Conservation (phyloP, 2,329 filamentous ascomycete species). For the Neurospora sp. region DNA sequence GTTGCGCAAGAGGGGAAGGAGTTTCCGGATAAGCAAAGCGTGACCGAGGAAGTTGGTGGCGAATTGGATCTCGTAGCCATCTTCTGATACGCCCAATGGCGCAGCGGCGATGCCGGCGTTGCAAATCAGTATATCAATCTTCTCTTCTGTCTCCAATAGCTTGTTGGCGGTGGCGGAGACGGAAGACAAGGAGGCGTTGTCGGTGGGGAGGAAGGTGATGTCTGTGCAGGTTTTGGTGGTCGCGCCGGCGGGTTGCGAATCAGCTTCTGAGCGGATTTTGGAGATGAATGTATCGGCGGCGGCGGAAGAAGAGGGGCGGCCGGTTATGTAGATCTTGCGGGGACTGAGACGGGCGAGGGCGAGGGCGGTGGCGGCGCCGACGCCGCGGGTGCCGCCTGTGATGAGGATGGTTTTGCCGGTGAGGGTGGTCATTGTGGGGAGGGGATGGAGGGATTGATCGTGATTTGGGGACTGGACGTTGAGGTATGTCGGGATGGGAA, state of each 20-base stretch:
- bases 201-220: not conserved
- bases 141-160: not conserved
- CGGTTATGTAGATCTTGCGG: not conserved
- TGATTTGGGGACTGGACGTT: not conserved
- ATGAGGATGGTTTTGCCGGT: not conserved
- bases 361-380: not conserved
- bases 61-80: not conserved
- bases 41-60: not conserved
- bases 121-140: accelerated
- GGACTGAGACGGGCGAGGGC: not conserved
- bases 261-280: not conserved
- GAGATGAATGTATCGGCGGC: not conserved
- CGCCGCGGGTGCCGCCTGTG: not conserved
- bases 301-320: not conserved
- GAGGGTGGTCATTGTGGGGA: not conserved
- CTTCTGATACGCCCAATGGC: not conserved
- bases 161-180: not conserved
- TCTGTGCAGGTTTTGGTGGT: too few relatives aligned
- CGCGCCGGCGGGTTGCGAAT: too few relatives aligned
- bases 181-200: not conserved
- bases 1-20: not conserved
- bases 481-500: not conserved
- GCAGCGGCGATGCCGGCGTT: not conserved
- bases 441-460: not conserved
- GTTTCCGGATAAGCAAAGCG: not conserved